phyloP scores from a whole-genome alignment of 2,329 filamentous ascomycete species.

The Lasiodiplodia hormozganensis region DNA sequence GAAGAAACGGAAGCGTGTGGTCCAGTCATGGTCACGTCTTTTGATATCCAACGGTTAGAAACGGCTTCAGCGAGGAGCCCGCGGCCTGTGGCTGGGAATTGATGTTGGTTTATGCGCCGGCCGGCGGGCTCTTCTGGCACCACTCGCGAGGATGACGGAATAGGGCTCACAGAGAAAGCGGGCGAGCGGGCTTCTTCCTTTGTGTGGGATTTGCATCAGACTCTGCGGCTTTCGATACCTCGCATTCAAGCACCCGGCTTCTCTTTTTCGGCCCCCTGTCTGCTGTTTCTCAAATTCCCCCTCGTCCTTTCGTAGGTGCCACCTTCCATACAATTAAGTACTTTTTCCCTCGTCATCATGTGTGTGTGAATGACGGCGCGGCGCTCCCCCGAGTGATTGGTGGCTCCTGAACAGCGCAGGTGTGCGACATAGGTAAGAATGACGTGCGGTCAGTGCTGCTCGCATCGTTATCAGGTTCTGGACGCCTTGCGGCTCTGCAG shows the following conservation, averaged over 20 bases:
- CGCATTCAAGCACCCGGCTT: conserved; percentile 25
- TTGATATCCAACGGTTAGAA: conserved; percentile 30
- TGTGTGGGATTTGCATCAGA: conserved; percentile 29
- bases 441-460: conserved; percentile 3
- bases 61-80: conserved; percentile 19
- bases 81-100: conserved; percentile 8
- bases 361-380: background rate
- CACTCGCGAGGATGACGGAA: conserved; percentile 24
- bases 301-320: conserved; percentile 21
- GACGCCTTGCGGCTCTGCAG: conserved; percentile 25
- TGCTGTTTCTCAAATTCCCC: conserved; percentile 16
- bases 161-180: conserved; percentile 21
- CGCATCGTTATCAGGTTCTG: conserved; percentile 8
- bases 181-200: conserved; percentile 27
- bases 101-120: conserved; percentile 11
- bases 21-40: conserved; percentile 27
- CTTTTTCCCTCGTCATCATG: background rate
- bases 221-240: conserved; percentile 29
- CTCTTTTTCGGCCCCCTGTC: conserved; percentile 20
- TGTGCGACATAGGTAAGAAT: background rate
- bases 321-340: conserved; percentile 10
- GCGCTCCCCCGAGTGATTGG: background rate
- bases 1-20: conserved; percentile 19
- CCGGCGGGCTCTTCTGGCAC: conserved; percentile 15
- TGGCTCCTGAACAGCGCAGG: background rate